phyloP scores from a whole-genome alignment of 441 rosid genomes.

The Bruguiera hainesii region DNA sequence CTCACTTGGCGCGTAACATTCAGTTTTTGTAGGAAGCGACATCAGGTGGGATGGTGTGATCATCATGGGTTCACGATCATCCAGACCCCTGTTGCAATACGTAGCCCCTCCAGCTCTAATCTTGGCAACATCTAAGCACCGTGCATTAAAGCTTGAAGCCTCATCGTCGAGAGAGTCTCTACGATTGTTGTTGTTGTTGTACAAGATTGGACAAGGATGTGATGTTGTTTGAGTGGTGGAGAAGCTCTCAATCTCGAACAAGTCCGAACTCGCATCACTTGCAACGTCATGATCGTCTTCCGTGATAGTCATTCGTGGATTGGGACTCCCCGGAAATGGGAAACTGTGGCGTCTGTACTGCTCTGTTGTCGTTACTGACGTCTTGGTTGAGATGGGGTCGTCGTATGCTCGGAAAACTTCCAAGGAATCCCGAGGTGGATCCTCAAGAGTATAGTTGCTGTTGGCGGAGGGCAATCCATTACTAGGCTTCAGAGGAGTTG shows the following conservation, averaged over 20 bases:
- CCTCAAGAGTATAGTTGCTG: slow-evolving; percentile 17
- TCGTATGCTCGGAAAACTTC: slow-evolving; percentile 45
- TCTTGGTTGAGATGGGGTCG: slow-evolving; percentile 15
- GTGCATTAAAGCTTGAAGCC: slow-evolving; percentile 27
- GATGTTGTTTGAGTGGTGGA: slow-evolving; percentile 64
- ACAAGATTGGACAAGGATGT: slow-evolving; percentile 23
- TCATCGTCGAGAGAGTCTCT: slow-evolving; percentile 52
- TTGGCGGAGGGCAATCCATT: slow-evolving; percentile 10
- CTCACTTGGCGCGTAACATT: slow-evolving; percentile 76
- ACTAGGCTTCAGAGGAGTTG: slow-evolving; percentile 22
- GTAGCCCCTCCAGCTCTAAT: slow-evolving; percentile 2
- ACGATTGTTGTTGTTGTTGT: slow-evolving; percentile 23
- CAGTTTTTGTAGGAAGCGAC: slow-evolving; percentile 32
- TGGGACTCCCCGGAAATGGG: slow-evolving; percentile 31
- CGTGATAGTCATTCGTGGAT: slow-evolving; percentile 18
- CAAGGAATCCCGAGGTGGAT: slow-evolving; percentile 46
- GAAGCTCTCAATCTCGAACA: slow-evolving; percentile 94
- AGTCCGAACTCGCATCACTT: slow-evolving; percentile 90
- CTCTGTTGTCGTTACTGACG: slow-evolving; percentile 22
- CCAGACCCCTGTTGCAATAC: slow-evolving; percentile 22
- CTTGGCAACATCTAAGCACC: slow-evolving; percentile 16
- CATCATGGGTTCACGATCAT: slow-evolving; percentile 10
- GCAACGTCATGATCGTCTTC: slow-evolving; percentile 39
- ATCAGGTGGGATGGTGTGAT: no score
- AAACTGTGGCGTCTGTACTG: slow-evolving; percentile 26